Evolutionary conservation across 2,329 filamentous ascomycete species (phyloP).

Genomic region (Pestalotiopsis sp.): DNA sequence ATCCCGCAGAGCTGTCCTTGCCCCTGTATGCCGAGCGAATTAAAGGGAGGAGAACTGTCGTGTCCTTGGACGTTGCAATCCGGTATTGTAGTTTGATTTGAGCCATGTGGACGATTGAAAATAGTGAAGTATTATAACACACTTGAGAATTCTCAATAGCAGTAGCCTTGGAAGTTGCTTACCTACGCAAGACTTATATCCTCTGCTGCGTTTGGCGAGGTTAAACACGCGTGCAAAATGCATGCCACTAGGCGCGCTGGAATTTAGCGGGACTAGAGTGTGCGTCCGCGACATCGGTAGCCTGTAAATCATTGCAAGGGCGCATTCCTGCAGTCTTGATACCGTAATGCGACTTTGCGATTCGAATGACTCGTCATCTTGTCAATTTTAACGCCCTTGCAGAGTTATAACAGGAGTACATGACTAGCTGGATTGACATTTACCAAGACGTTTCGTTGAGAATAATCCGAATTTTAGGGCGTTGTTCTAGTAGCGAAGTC

Average conservation of each 20-base stretch:
- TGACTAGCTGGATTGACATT: neutral
- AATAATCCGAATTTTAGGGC: neutral
- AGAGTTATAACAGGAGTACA: neutral
- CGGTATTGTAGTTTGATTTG: neutral
- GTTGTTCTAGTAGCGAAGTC: neutral
- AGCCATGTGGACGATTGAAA: neutral
- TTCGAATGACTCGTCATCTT: neutral
- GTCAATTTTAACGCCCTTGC: neutral
- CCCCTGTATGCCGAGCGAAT: slow-evolving; percentile 49
- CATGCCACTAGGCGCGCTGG: neutral
- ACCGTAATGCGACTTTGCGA: neutral
- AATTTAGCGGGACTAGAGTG: neutral
- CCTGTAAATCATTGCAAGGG: neutral
- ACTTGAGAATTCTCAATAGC: neutral
- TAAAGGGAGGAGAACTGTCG: slow-evolving; percentile 35
- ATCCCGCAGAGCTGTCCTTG: slow-evolving; percentile 40
- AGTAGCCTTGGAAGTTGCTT: neutral
- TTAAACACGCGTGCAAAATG: neutral
- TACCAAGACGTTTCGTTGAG: neutral
- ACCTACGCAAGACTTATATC: neutral
- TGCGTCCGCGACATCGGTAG: neutral
- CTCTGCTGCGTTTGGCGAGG: neutral
- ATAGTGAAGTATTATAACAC: neutral
- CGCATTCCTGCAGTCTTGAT: neutral
- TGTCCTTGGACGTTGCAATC: neutral